These are phyloP conservation scores for Tephrocybe sp. DNA, from an alignment of 768 basidiomycete genomes.

Conservation along the genomic window DNA sequence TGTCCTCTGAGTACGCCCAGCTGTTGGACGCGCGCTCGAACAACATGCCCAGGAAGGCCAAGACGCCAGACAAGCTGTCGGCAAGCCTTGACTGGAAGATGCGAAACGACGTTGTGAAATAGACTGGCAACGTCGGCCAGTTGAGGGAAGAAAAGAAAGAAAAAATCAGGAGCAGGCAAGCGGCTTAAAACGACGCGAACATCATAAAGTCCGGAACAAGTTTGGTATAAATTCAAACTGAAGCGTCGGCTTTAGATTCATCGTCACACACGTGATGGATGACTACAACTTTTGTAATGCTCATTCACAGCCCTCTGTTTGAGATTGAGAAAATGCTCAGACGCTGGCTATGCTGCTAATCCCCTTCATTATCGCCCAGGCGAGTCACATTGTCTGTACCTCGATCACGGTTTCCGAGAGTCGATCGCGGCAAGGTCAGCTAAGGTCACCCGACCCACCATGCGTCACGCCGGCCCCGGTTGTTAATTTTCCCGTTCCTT, in stretches of 20 bases:
- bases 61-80: slow-evolving; percentile 15
- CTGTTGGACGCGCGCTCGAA: slow-evolving; percentile 34
- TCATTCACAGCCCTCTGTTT: no score
- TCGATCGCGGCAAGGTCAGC: slow-evolving; percentile 10
- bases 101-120: slow-evolving; percentile 14
- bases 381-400: slow-evolving; percentile 12
- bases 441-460: slow-evolving; percentile 14
- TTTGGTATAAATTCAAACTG: slow-evolving; percentile 10
- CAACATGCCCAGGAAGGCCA: slow-evolving; percentile 34
- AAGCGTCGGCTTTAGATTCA: slow-evolving; percentile 15
- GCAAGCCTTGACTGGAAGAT: slow-evolving; percentile 8
- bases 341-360: no score
- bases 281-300: no score
- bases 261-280: slow-evolving; percentile 18
- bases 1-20: slow-evolving; percentile 58
- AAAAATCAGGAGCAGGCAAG: slow-evolving; percentile 2
- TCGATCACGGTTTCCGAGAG: not conserved
- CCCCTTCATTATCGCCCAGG: no score
- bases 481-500: slow-evolving; percentile 7
- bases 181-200: slow-evolving; percentile 14
- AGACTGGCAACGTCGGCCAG: slow-evolving; percentile 1
- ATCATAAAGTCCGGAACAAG: slow-evolving; percentile 15
- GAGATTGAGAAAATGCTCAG: no score
- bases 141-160: not conserved
- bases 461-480: slow-evolving; percentile 7